Conservation (phyloP, 805 yeast genomes). For the Nakazawaea holstii region DNA sequence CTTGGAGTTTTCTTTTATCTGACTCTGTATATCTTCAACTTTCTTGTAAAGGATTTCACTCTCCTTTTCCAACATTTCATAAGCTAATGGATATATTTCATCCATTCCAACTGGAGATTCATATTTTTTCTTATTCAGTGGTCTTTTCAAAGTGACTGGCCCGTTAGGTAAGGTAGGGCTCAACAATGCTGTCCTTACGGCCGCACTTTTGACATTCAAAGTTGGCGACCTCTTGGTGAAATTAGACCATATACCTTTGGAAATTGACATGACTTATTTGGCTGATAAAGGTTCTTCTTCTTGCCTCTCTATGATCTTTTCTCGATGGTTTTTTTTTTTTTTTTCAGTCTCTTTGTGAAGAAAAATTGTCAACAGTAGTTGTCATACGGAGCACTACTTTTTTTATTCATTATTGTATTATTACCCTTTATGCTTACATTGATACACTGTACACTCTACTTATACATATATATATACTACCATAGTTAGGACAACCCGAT, state of each 20-base stretch:
- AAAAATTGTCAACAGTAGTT: too few species aligned
- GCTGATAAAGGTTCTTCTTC: not conserved
- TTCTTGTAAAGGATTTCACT: constrained; percentile 33
- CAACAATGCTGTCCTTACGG: constrained; percentile 22
- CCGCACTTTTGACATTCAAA: constrained; percentile 22
- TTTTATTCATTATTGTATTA: too few species aligned
- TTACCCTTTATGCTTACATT: too few species aligned
- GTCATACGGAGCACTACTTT: too few species aligned
- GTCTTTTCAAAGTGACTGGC: constrained; percentile 45
- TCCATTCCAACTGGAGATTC: constrained; percentile 64
- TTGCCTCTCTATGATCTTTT: not conserved
- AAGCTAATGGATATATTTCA: constrained; percentile 68
- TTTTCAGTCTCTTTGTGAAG: too few species aligned
- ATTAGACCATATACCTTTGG: constrained; percentile 31
- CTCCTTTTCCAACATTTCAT: constrained; percentile 47
- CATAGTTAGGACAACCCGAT: too few species aligned
- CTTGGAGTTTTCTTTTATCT: constrained; percentile 14
- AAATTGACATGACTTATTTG: constrained; percentile 16
- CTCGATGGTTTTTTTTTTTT: not conserved
- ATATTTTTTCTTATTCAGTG: constrained; percentile 44
- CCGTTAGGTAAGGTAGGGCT: constrained; percentile 35
- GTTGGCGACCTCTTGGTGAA: constrained; percentile 27
- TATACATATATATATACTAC: too few species aligned
- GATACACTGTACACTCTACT: too few species aligned
- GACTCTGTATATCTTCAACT: constrained; percentile 29